These are phyloP conservation scores for Nicotiana knightiana DNA, from an alignment of 257 asterid genomes.

Conservation along the genomic window DNA sequence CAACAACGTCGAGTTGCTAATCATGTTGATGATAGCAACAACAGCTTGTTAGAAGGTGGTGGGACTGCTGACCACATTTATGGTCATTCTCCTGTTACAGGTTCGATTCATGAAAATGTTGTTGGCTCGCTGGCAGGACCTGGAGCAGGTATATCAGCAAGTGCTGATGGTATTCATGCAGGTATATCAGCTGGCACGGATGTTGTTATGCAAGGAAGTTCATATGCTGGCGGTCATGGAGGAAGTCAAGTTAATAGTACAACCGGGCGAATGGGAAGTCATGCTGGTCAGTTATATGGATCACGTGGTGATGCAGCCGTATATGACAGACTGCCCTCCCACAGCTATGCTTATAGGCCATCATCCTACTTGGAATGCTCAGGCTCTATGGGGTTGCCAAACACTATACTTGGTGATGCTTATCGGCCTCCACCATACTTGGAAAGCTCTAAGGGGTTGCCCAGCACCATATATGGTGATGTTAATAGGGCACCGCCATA, in stretches of 20 bases:
- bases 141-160: not conserved
- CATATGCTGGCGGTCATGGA: too few species aligned
- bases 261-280: not conserved
- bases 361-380: not conserved
- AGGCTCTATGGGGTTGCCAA: not conserved
- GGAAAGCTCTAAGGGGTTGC: not conserved
- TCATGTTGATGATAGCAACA: not conserved
- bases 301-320: not conserved
- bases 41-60: not conserved
- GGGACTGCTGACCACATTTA: not conserved
- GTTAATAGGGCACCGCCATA: not conserved
- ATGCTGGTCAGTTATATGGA: not conserved
- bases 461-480: not conserved
- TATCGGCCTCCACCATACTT: not conserved
- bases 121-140: not conserved
- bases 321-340: not conserved
- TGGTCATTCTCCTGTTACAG: slow-evolving; percentile 1
- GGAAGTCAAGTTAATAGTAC: not conserved
- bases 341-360: not conserved
- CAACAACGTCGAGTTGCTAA: slow-evolving; percentile 24
- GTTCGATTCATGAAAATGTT: not conserved
- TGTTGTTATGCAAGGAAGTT: not conserved
- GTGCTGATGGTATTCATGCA: not conserved
- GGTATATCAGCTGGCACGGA: not conserved
- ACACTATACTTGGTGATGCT: not conserved